These are phyloP conservation scores for Umbelopsis sp. DNA, from an alignment of 371 early-diverging fungal species.

Conservation along the genomic window DNA sequence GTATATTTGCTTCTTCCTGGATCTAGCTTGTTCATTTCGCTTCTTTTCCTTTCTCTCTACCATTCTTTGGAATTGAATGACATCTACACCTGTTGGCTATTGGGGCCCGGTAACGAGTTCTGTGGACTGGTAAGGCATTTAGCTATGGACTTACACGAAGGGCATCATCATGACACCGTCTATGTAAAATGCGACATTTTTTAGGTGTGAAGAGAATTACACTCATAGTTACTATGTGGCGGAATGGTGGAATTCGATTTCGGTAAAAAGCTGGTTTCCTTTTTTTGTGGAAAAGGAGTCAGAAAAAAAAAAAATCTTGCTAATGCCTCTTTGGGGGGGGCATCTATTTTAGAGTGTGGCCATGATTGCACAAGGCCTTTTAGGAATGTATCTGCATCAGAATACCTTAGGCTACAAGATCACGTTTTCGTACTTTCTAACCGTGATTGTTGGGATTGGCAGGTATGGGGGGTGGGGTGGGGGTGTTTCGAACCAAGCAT, in stretches of 20 bases:
- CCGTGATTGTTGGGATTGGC: slow-evolving; percentile 47
- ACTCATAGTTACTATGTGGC: slow-evolving; percentile 18
- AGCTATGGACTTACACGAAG: background rate
- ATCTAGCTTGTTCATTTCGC: background rate
- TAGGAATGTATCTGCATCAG: slow-evolving; percentile 40
- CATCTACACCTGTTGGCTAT: background rate
- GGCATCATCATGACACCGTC: slow-evolving; percentile 14
- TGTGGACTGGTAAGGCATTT: slow-evolving; percentile 4
- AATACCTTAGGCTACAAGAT: slow-evolving; percentile 40
- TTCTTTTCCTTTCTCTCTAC: background rate
- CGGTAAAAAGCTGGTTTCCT: slow-evolving; percentile 1
- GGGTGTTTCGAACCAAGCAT: background rate
- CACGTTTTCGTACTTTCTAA: slow-evolving; percentile 41
- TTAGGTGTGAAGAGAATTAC: slow-evolving; percentile 25
- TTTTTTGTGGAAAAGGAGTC: background rate
- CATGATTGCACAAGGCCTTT: slow-evolving; percentile 39
- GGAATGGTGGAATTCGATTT: slow-evolving; percentile 19
- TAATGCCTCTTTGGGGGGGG: background rate
- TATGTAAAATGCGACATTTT: background rate
- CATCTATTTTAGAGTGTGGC: slow-evolving; percentile 36
- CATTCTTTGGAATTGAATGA: background rate
- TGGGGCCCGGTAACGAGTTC: slow-evolving; percentile 16
- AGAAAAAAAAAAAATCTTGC: background rate
- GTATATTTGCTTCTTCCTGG: too few species aligned
- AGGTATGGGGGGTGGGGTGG: slow-evolving; percentile 25